Evolutionary conservation across 164 flowering plant genomes (phyloP), one percentile per base, ranked within the genome.

Genomic region (Taxillus chinensis): DNA sequence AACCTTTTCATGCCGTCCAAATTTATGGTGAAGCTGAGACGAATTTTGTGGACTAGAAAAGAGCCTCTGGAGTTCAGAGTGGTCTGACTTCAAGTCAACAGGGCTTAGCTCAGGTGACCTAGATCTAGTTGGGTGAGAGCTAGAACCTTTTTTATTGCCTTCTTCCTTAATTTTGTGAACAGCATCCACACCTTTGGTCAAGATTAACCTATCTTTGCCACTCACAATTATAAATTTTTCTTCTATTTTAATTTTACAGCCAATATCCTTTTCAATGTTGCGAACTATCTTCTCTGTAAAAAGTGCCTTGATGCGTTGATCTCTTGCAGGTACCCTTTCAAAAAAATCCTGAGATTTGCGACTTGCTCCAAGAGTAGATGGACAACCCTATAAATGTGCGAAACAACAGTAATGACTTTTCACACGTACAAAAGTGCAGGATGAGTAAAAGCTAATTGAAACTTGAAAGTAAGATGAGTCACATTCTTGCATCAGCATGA

Each of bases 331-430:
- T 10, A 95, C 86, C 70, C 99, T 83, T 70, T 95, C 90, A 75
- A 95, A 82, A 76, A 91, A 89, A 70, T 95, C 97, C 75, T 87
- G 91, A 17, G 96, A 86, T 77, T 85, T 95, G 62, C 99, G 92
- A 65, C 77, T 89, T 52, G 93, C 86, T 72, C 99, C 99, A 68
- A 95, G 96, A n/a, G 99, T 95, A 39, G 96, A 79, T 45, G 99
- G 99, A 64, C 99, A 95, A 2, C 99, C 99, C 99, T 95, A 68
- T 17, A 59, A 45, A 72, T 17, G 46, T 38, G 3, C 52, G 58
- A 74, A 27, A 10, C 37, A 27, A 27, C 27, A 49, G 52, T 27
- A 27, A 27, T 27, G 27, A 27, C 27, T 27, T 27, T 27, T 27
- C 27, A 27, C 27, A 27, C 0, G 27, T 27, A 27, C 27, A 27